These are phyloP conservation scores for Boletus edulis DNA, from an alignment of 768 basidiomycete genomes.

Conservation along the genomic window DNA sequence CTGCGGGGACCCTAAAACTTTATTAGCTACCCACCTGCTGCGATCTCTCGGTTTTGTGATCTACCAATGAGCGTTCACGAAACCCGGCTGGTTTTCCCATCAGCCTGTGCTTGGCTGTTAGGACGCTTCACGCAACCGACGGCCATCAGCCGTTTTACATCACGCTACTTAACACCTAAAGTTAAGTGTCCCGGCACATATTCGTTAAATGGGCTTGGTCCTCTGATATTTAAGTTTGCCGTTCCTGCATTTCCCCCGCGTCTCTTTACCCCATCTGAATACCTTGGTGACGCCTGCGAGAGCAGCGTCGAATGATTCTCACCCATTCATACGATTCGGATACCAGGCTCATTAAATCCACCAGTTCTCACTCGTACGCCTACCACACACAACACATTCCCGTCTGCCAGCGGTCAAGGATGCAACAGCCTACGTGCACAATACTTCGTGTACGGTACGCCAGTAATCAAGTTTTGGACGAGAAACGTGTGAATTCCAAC, in stretches of 20 bases:
- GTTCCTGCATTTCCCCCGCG: conserved; percentile 9
- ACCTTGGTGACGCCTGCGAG: conserved; percentile 15
- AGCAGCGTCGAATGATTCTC: conserved; percentile 26
- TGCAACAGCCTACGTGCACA: conserved; percentile 71
- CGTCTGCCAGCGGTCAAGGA: conserved; percentile 25
- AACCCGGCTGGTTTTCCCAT: conserved; percentile 25
- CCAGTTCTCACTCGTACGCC: conserved; percentile 19
- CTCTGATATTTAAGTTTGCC: conserved; percentile 30
- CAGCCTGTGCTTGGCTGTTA: not conserved
- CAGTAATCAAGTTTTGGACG: not conserved
- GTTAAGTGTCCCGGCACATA: conserved; percentile 20
- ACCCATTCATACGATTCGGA: conserved; percentile 19
- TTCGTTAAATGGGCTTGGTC: conserved; percentile 16
- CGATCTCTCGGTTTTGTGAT: conserved; percentile 17
- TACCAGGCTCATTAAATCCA: conserved; percentile 29
- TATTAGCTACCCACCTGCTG: conserved; percentile 26
- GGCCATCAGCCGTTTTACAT: conserved; percentile 31
- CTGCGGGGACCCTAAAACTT: conserved; percentile 28
- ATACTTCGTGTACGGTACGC: conserved; percentile 51
- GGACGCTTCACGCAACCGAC: conserved; percentile 26
- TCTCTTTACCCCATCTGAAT: conserved; percentile 7
- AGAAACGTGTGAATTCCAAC: not conserved
- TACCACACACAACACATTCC: conserved; percentile 14
- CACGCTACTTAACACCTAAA: conserved; percentile 27
- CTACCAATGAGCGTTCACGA: conserved; percentile 21